Conservation (phyloP, 2,329 filamentous ascomycete species). For the Trichoderma sp. region DNA sequence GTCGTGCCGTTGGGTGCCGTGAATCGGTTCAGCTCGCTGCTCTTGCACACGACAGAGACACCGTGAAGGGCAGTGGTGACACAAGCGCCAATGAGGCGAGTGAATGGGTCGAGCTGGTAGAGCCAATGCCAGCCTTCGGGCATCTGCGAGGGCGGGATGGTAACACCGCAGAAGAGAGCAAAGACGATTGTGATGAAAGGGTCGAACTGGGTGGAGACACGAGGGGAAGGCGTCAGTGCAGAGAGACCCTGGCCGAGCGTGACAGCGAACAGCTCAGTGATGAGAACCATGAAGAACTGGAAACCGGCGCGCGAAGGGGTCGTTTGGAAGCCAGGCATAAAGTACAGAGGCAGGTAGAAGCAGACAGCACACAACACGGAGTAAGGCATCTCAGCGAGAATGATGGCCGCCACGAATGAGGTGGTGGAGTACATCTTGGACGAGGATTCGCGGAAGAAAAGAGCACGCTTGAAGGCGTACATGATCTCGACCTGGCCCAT, state of each 20-base stretch:
- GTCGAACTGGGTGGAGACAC: conserved; percentile 79
- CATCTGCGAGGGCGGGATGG: conserved; percentile 77
- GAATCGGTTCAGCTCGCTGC: conserved; percentile 69
- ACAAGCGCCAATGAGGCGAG: conserved; percentile 78
- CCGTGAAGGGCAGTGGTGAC: conserved; percentile 76
- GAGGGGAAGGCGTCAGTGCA: conserved; percentile 75
- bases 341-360: conserved; percentile 86
- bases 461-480: conserved; percentile 76
- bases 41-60: conserved; percentile 62
- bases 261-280: conserved; percentile 83
- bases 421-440: conserved; percentile 85
- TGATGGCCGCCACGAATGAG: conserved; percentile 76
- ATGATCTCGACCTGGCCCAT: conserved; percentile 80
- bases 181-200: conserved; percentile 84
- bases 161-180: conserved; percentile 84
- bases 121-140: conserved; percentile 82
- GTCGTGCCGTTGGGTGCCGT: conserved; percentile 65
- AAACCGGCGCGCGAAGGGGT: conserved; percentile 73
- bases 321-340: conserved; percentile 73
- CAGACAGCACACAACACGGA: conserved; percentile 75
- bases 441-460: conserved; percentile 84
- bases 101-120: conserved; percentile 83
- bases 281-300: conserved; percentile 82
- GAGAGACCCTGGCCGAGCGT: conserved; percentile 78
- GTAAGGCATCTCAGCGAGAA: conserved; percentile 86